Base-by-base conservation (phyloP, 1,284 basidiomycete genomes). In the Puccinia horiana region DNA sequence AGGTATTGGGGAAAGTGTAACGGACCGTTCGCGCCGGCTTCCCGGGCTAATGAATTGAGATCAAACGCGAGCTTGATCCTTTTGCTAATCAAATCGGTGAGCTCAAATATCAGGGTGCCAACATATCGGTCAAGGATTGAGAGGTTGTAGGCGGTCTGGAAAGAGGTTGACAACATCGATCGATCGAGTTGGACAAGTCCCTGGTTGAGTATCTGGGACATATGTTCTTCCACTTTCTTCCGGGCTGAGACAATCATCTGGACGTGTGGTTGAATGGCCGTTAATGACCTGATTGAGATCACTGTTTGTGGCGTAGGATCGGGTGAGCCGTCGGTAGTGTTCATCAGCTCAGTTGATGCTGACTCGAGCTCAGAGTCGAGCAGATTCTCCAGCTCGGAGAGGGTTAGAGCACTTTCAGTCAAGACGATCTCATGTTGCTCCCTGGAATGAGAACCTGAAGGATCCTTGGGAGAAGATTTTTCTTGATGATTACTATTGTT, bases 101-200 rank as follows among this genome's bases (percentile, higher is more conserved):
- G 88, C 86, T 97, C 94, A 5, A 88, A 88, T 20, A 97, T 88
- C 0, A 98, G 90, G 82, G 91, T 91, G 82, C 92, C 91, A 0
- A 98, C 93, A 2, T 98, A 90, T 29, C 91, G 90, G 0, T 95
- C 93, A 2, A 98, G 89, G 9, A 94, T 91, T 35, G 92, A 90
- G 9, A 99, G 90, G 86, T 98, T 98, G 87, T 94, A 93, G 1
- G 96, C 95, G 0, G 95, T 97, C 89, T 98, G 96, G 11, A 98
- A 90, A 0, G 94, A 94, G 2, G 94, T 94, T 0, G 94, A 93
- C 0, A 99, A 90, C 35, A 96, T 88, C 0, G 94, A 91, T 87
- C 94, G 94, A 85, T 97, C 77, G 4, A 79, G 63, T 0, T 84
- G 80, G n/a, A 81, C 42, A 11, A 70, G 35, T 1, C 65, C 67